Base-by-base conservation (phyloP, 768 basidiomycete species). In the Tylopilus intermedius region DNA sequence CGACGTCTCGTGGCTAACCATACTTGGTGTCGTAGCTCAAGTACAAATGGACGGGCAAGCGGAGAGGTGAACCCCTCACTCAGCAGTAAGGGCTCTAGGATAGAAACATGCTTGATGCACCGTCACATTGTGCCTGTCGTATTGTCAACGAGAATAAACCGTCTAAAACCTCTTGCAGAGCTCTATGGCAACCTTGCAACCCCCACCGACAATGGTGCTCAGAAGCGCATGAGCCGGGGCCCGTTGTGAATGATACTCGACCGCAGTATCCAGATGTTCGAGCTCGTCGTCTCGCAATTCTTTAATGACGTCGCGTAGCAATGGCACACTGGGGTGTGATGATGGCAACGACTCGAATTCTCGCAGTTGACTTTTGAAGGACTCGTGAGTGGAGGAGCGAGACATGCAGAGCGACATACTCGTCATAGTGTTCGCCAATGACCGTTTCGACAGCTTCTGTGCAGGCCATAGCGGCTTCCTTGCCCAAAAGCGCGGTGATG, bases 371-470 rank as follows among this genome's bases (percentile, higher is more conserved):
- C 94, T 96, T 52, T 42, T 29, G 30, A 24, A 37, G 22, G 47
- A 13, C 47, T 33, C 41, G 27, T 65, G 10, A 62, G 56, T 49
- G 30, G 37, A 32, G 22, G 15, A 13, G 30, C 2, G 22, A 14
- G 44, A 38, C 27, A 18, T 13, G 47, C 8, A 35, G n/a, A 50
- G 35, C 42, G 50, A 79, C 90, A 65, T 66, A 95, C 94, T 96
- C 93, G 67, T 97, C 91, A 62, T 98, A 98, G 70, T 98, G 94
- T 69, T 98, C 94, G 38, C 94, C 94, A 48, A 98, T 98, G 51
- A 92, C 92, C 0, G 94, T 96, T 69, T 98, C 94, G 18, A 98
- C 94, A 0, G 94, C 94, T 68, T 98, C 94, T 0, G 94, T 98
- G 63, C 94, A 97, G 6, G 94, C 94, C 94, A 98, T 98, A 0